These are phyloP conservation scores for Periconia sp. DNA, from an alignment of 2,329 filamentous ascomycete species.

Conservation along the genomic window DNA sequence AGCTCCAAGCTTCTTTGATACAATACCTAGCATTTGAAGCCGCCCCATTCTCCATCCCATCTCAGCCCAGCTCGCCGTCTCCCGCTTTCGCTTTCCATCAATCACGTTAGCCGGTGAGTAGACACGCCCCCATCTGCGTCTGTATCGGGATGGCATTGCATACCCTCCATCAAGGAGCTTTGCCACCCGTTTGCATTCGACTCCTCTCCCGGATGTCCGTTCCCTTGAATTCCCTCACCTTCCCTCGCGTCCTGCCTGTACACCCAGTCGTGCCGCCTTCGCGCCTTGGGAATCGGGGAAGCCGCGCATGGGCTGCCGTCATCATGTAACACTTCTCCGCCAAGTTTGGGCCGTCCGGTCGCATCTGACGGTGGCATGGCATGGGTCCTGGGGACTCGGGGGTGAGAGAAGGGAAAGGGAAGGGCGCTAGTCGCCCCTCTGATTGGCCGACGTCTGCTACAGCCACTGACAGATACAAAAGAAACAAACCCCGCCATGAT, in stretches of 20 bases:
- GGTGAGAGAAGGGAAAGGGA: background rate
- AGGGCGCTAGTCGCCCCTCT: slow-evolving; percentile 14
- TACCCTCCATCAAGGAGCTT: too few species aligned
- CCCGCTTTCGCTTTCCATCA: slow-evolving; percentile 9
- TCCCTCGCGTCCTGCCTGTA: background rate
- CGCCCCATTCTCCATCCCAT: background rate
- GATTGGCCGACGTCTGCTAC: slow-evolving; percentile 3
- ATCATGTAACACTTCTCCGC: slow-evolving; percentile 7
- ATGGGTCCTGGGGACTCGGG: too few species aligned
- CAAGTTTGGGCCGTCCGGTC: background rate
- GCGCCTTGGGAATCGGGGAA: too few species aligned
- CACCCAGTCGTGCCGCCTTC: too few species aligned
- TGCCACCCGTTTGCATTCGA: too few species aligned
- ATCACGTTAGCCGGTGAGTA: background rate
- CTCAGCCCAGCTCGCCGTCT: background rate
- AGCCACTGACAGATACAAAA: slow-evolving; percentile 11
- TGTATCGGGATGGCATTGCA: too few species aligned
- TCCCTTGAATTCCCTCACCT: background rate
- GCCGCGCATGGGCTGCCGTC: background rate
- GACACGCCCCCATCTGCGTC: too few species aligned
- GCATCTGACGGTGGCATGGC: slow-evolving; percentile 17
- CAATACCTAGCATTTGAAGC: too few species aligned
- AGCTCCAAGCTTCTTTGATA: too few species aligned
- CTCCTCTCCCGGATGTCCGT: background rate
- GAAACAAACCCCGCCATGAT: slow-evolving; percentile 43